Evolutionary conservation across 208 protist species (phyloP).

Genomic region (Acanthamoeba healyi): DNA sequence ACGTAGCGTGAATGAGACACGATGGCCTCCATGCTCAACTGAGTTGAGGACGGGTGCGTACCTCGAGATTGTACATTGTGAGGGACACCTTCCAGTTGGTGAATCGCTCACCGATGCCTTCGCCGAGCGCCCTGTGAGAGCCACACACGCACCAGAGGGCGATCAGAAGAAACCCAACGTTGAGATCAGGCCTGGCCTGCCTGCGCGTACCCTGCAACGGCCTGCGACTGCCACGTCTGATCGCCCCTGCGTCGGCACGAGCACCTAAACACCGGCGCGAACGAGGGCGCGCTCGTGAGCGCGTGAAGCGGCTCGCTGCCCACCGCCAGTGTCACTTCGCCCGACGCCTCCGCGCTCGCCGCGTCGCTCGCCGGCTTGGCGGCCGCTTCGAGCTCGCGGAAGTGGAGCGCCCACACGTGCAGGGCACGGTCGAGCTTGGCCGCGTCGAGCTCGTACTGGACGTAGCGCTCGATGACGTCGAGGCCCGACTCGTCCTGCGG

Average conservation of each 20-base stretch:
- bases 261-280: neutral
- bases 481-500: neutral
- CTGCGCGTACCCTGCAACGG: neutral
- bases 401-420: neutral
- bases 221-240: neutral
- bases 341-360: too few relatives aligned
- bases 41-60: too few relatives aligned
- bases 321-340: too few relatives aligned
- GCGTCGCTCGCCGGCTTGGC: too few relatives aligned
- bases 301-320: neutral
- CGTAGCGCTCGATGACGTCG: neutral
- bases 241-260: neutral
- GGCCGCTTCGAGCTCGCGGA: too few relatives aligned
- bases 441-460: neutral
- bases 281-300: neutral
- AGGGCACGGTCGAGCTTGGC: neutral
- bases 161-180: too few relatives aligned
- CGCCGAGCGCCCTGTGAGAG: neutral
- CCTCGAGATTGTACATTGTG: neutral
- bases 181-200: neutral
- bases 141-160: neutral
- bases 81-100: neutral
- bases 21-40: too few relatives aligned
- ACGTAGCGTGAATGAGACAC: too few relatives aligned
- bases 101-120: neutral